These are phyloP conservation scores for Monoraphidium neglectum DNA, from an alignment of 139 green algal species.

Conservation along the genomic window DNA sequence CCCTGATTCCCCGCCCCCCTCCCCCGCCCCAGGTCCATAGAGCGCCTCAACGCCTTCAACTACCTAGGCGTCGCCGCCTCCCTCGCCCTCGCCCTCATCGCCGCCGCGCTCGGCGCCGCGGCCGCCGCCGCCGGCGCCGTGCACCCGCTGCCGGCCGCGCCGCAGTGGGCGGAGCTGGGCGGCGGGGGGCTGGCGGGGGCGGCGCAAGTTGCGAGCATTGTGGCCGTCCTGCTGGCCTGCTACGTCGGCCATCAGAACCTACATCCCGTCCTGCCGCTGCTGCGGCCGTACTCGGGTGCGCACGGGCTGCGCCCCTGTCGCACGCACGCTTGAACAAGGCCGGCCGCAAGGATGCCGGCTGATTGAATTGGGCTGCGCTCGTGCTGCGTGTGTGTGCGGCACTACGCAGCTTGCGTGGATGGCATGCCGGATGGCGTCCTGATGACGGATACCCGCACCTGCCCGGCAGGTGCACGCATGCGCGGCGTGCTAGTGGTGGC, in stretches of 20 bases:
- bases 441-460: too few relatives aligned
- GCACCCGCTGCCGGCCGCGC: background rate
- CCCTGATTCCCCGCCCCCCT: too few relatives aligned
- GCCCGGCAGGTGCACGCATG: background rate
- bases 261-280: constrained; percentile 20
- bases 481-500: background rate
- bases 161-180: constrained; percentile 11
- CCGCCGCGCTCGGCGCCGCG: background rate
- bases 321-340: too few relatives aligned
- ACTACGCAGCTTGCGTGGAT: too few relatives aligned
- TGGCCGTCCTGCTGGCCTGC: constrained; percentile 16
- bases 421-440: too few relatives aligned
- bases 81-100: background rate
- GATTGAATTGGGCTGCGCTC: too few relatives aligned
- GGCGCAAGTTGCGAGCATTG: background rate
- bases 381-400: too few relatives aligned
- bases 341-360: too few relatives aligned
- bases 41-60: constrained; percentile 6
- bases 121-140: background rate
- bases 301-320: too few relatives aligned
- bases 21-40: constrained; percentile 18
- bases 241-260: constrained; percentile 14
- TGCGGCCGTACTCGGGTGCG: background rate
- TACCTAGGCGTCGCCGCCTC: constrained; percentile 2
- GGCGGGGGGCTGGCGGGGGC: background rate